Base-by-base conservation (phyloP, 2,329 filamentous ascomycete genomes). In the Aspergillus clavatus region DNA sequence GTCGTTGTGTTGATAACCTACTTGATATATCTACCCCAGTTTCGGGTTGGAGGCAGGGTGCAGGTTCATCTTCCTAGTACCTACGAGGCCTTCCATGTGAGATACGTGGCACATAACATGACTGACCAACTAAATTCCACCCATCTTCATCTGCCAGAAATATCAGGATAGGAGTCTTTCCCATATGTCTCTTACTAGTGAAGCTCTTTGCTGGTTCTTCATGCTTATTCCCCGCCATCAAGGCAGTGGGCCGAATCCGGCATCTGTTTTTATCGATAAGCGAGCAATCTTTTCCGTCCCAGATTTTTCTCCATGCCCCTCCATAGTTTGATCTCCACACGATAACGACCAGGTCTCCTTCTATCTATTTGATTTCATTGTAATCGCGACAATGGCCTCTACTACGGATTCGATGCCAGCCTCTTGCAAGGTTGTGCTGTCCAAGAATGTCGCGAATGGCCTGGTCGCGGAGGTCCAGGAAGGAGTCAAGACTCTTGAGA, bases 401-500 rank as follows among this genome's bases (percentile, higher is more conserved):
- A 48, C 61, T 52, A 44, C 54, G 36, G 53, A 61, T 10, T 44
- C 58, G 26, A 50, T 57, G 18, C 59, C 62, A 18, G 50, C 68
- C 27, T 66, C 86, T 62, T 97, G 93, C 81, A 96, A 95, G 79
- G 89, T 96, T 67, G 80, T 97, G 60, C 81, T 95, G 57, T 88
- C 91, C 47, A 86, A 86, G 57, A 86, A 84, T 57, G 89, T 98
- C 61, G 89, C 90, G 55, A 93, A 89, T 72, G 78, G 77, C 44
- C 77, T 96, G 41, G 78, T 95, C 42, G 72, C 74, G 21, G 90
- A 96, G 72, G 87, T 95, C 49, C 77, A 82, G 55, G 80, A 86
- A 47, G 87, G 85, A 5, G 74, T 95, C 48, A 79, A 80, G 60
- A 84, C 82, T 53, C 75, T 95, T 38, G 77, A 84, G 60, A 81